Evolutionary conservation across 2,329 filamentous ascomycete species (phyloP).

Genomic region (Akanthomyces uredinophilus): DNA sequence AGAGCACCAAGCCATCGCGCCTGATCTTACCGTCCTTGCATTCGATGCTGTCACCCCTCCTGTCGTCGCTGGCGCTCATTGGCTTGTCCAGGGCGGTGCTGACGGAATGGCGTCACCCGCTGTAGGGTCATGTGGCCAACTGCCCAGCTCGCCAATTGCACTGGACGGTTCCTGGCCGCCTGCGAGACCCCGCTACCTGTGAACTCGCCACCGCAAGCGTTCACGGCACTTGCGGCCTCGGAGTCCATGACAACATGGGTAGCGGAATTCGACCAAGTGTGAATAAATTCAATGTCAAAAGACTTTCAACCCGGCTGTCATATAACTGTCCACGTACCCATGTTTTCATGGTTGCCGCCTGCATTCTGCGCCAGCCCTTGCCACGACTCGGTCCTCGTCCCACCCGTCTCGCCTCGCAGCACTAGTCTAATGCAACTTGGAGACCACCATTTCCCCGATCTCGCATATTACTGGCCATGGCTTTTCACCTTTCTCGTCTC

Average conservation of each 20-base stretch:
- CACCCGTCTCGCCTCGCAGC: not conserved
- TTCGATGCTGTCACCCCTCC: not conserved
- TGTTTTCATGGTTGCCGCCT: not conserved
- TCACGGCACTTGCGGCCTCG: too few species aligned
- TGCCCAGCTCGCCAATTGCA: not conserved
- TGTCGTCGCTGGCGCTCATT: not conserved
- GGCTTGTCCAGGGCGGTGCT: not conserved
- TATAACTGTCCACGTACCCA: too few species aligned
- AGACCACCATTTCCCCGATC: not conserved
- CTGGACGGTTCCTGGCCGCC: not conserved
- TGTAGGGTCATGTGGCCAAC: slow-evolving; percentile 1
- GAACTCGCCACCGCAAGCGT: not conserved
- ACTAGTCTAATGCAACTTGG: not conserved
- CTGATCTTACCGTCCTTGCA: not conserved
- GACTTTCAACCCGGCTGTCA: not conserved
- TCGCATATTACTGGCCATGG: not conserved
- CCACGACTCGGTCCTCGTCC: not conserved
- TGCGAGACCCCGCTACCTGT: not conserved
- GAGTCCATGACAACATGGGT: too few species aligned
- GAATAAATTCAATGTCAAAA: too few species aligned
- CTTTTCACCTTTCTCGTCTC: not conserved
- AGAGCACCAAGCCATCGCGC: not conserved
- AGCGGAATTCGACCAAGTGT: too few species aligned
- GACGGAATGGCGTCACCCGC: slow-evolving; percentile 10
- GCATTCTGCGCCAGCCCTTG: not conserved